Evolutionary conservation across 2,329 filamentous ascomycete species (phyloP).

Genomic region (Botrytis squamosa): DNA sequence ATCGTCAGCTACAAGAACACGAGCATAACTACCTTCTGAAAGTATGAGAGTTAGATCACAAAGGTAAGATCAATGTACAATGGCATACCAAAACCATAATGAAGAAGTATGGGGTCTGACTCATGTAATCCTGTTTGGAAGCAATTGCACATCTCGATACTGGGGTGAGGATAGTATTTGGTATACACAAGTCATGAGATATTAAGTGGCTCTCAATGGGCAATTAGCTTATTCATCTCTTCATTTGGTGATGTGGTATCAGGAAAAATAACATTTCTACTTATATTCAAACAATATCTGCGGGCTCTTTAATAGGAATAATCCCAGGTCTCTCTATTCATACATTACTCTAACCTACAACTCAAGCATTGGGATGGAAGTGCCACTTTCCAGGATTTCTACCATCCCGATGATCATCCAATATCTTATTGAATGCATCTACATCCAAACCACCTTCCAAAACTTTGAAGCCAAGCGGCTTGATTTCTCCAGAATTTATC

Average conservation of each 20-base stretch:
- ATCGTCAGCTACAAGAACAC: neutral
- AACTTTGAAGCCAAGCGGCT: constrained; percentile 14
- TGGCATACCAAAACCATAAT: neutral
- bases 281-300: neutral
- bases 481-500: constrained; percentile 14
- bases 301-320: neutral
- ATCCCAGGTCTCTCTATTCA: neutral
- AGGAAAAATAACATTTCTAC: neutral
- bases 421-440: constrained; percentile 13
- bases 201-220: neutral
- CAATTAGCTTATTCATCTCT: accelerated
- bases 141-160: neutral
- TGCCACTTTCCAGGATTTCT: constrained; percentile 21
- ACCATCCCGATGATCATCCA: constrained; percentile 20
- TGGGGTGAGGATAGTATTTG: neutral
- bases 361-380: constrained; percentile 13
- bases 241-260: neutral
- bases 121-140: neutral
- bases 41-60: neutral
- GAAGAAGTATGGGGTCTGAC: neutral
- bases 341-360: neutral
- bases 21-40: neutral
- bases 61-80: neutral
- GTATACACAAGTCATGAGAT: neutral
- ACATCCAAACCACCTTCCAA: constrained; percentile 18